Conservation (phyloP, 106 monocot genomes). For the Hemerocallis citrina region DNA sequence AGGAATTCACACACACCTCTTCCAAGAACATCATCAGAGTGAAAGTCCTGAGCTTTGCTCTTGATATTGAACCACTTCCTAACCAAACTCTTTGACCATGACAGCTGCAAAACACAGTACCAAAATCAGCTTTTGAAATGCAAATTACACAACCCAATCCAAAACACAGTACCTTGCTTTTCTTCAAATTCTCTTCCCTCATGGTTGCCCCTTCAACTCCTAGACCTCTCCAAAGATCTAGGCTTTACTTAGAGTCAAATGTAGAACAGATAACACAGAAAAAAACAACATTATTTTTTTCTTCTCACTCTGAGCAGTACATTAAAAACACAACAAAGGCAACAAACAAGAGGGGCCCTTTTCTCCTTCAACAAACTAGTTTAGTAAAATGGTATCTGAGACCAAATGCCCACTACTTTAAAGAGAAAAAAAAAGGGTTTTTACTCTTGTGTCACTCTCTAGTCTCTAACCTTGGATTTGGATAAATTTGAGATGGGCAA, state of each 20-base stretch:
- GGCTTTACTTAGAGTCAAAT: neutral
- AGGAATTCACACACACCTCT: conserved; percentile 41
- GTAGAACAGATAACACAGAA: conserved; percentile 2
- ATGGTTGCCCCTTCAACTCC: too few relatives aligned
- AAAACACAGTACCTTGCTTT: too few relatives aligned
- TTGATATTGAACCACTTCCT: conserved; percentile 98
- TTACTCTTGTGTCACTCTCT: too few relatives aligned
- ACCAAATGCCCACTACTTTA: too few relatives aligned
- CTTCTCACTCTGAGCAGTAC: neutral
- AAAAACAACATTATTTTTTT: neutral
- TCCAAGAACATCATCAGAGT: conserved; percentile 58
- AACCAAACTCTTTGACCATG: conserved; percentile 89
- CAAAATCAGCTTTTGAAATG: conserved; percentile 17
- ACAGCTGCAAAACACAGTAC: conserved; percentile 37
- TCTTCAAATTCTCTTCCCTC: too few relatives aligned
- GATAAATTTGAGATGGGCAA: neutral
- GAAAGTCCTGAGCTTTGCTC: conserved; percentile 83
- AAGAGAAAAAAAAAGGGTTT: neutral
- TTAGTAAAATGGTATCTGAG: too few relatives aligned
- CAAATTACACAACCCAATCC: too few relatives aligned
- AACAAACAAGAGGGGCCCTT: neutral
- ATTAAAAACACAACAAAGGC: neutral
- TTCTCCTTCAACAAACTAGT: too few relatives aligned
- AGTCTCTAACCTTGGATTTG: too few relatives aligned
- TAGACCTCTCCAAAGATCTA: conserved; percentile 4